These are phyloP conservation scores for Laguncularia racemosa DNA, from an alignment of 345 rosid genomes.

Conservation along the genomic window DNA sequence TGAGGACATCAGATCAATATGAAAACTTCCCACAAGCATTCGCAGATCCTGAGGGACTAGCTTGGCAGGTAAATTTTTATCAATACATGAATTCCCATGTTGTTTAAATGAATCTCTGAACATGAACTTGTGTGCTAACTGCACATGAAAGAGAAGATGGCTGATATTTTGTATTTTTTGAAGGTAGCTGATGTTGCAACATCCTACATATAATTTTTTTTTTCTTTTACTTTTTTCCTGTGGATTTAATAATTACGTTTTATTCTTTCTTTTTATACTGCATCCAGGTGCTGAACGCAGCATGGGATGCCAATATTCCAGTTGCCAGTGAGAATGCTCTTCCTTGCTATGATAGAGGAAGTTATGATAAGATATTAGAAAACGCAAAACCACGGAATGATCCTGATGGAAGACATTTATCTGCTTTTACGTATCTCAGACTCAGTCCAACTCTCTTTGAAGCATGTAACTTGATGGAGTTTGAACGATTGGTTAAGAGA, in stretches of 20 bases:
- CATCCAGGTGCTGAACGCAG: slow-evolving; percentile 85
- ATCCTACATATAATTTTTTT: not conserved
- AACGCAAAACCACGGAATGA: slow-evolving; percentile 68
- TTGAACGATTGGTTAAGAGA: slow-evolving; percentile 77
- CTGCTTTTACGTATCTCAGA: slow-evolving; percentile 82
- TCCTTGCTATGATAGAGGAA: slow-evolving; percentile 78
- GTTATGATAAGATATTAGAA: slow-evolving; percentile 78
- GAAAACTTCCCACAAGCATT: slow-evolving; percentile 74
- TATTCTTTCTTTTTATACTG: not conserved
- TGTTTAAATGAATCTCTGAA: too few relatives aligned
- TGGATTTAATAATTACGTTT: too few relatives aligned
- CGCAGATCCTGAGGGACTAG: slow-evolving; percentile 79
- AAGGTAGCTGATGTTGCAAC: too few relatives aligned
- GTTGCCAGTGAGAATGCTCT: slow-evolving; percentile 89
- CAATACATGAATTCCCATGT: not conserved
- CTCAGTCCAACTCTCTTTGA: slow-evolving; percentile 48
- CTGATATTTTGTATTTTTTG: too few relatives aligned
- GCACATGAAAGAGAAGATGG: too few relatives aligned
- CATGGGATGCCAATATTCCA: slow-evolving; percentile 76
- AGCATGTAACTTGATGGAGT: slow-evolving; percentile 55
- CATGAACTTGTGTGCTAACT: too few relatives aligned
- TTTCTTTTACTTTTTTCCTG: not conserved
- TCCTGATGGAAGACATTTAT: slow-evolving; percentile 86
- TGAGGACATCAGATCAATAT: slow-evolving; percentile 49
- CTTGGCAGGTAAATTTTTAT: slow-evolving; percentile 66